Evolutionary conservation across 2,329 filamentous ascomycete species (phyloP), one percentile per base, ranked within the genome.

Genomic region (Coniochaeta prunicola): DNA sequence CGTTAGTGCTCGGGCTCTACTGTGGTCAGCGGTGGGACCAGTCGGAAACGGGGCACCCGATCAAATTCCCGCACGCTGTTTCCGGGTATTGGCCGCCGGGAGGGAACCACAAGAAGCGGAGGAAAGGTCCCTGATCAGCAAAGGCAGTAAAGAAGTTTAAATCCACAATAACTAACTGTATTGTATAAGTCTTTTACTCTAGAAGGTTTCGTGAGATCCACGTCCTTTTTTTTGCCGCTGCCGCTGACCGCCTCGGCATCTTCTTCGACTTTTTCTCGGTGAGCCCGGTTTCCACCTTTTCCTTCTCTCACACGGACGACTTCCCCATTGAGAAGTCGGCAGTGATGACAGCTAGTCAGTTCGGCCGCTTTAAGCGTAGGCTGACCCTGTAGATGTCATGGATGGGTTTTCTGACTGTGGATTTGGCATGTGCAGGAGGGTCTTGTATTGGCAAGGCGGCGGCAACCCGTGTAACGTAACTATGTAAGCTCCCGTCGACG

Each of bases 41-140:
- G n/a, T n/a, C n/a, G n/a, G n/a, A n/a, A n/a, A n/a, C n/a, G n/a
- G n/a, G n/a, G n/a, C n/a, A n/a, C n/a, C n/a, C n/a, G n/a, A n/a
- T n/a, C n/a, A 21, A 40, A 50, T 50, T 50, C 45, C 45, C n/a
- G n/a, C n/a, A n/a, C 45, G 45, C 45, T 50, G 45, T 50, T 50
- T 50, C 45, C 45, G n/a, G n/a, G n/a, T n/a, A n/a, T n/a, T n/a
- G n/a, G n/a, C n/a, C n/a, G n/a, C n/a, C n/a, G n/a, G n/a, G n/a
- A n/a, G n/a, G n/a, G n/a, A n/a, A n/a, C n/a, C n/a, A n/a, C n/a
- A n/a, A n/a, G n/a, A n/a, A n/a, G n/a, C n/a, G n/a, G n/a, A n/a
- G n/a, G n/a, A n/a, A n/a, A n/a, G n/a, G n/a, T n/a, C n/a, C n/a
- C n/a, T n/a, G 2, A 12, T 10, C 24, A 13, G 45, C 13, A 50